Evolutionary conservation across 1,139 yeast genomes (phyloP).

Genomic region (Saccharomycopsis hybrid): DNA sequence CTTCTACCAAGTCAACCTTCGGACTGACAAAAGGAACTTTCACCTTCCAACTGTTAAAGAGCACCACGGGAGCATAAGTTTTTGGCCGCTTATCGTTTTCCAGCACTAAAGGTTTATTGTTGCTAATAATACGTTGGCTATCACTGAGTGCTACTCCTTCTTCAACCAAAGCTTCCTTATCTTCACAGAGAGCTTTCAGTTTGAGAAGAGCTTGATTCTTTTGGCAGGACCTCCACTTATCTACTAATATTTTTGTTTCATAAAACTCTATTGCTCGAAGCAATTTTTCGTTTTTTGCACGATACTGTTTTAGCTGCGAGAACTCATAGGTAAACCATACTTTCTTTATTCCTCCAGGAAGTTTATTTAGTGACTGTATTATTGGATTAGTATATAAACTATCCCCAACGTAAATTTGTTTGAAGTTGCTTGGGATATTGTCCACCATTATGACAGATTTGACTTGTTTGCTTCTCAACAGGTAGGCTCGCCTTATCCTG

Average conservation of each 20-base stretch:
- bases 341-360: conserved; percentile 42
- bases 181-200: no score
- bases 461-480: conserved; percentile 27
- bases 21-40: neutral
- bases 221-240: conserved; percentile 14
- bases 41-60: neutral
- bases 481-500: conserved; percentile 37
- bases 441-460: conserved; percentile 19
- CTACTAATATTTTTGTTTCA: conserved; percentile 25
- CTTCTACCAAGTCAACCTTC: conserved; percentile 33
- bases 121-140: no score
- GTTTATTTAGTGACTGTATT: conserved; percentile 17
- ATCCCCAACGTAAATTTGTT: conserved; percentile 2
- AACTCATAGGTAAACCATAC: conserved; percentile 49
- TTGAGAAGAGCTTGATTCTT: no score
- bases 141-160: no score
- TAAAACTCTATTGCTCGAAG: conserved; percentile 37
- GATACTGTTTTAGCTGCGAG: conserved; percentile 31
- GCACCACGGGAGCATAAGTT: neutral
- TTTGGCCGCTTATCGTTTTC: no score
- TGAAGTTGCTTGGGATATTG: conserved; percentile 6
- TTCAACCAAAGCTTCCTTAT: no score
- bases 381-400: conserved; percentile 6
- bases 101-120: no score
- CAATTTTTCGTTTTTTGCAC: conserved; percentile 32